Conservation (phyloP, 2,329 filamentous ascomycete species). For the Fusarium odoratissimum region DNA sequence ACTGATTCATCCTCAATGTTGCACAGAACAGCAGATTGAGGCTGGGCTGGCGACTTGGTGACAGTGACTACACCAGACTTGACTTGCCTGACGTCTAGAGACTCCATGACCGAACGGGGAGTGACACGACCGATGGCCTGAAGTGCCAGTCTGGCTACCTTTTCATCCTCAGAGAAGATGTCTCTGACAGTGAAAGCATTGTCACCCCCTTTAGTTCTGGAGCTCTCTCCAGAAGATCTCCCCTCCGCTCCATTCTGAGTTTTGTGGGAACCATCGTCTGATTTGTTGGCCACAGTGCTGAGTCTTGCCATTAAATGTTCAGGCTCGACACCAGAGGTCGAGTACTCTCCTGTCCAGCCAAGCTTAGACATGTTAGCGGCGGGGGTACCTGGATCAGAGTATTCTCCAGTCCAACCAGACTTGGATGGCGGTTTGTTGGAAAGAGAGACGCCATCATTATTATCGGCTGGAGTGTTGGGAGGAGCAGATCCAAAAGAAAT, state of each 20-base stretch:
- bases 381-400: not conserved
- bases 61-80: not conserved
- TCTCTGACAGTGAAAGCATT: too few relatives aligned
- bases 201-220: rapidly evolving
- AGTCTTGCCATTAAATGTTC: not conserved
- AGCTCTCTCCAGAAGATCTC: not conserved
- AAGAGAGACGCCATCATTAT: too few relatives aligned
- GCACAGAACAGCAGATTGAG: not conserved
- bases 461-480: not conserved
- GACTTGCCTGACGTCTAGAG: not conserved
- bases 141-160: not conserved
- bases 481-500: not conserved
- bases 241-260: not conserved
- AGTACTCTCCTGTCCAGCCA: not conserved
- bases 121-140: not conserved
- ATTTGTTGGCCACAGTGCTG: not conserved
- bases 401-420: not conserved
- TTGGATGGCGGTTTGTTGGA: too few relatives aligned
- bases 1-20: not conserved
- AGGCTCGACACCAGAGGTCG: not conserved
- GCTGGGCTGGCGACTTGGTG: not conserved
- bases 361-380: not conserved
- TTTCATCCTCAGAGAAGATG: not conserved
- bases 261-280: not conserved
- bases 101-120: not conserved